Conservation (phyloP, 108 stramenopile genomes). For the Skeletonema costatum region DNA sequence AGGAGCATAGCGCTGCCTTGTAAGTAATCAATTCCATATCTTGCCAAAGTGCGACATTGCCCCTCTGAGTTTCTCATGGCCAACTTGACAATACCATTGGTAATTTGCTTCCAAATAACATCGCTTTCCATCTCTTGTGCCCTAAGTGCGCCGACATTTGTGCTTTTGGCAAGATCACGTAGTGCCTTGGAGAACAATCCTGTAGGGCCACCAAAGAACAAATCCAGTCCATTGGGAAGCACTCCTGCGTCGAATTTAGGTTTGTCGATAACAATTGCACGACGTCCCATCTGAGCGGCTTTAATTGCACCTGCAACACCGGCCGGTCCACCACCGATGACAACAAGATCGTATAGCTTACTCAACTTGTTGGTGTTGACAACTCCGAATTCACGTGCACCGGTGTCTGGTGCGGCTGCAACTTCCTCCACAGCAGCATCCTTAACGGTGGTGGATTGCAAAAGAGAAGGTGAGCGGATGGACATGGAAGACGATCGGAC, state of each 20-base stretch:
- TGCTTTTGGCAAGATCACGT: constrained; percentile 20
- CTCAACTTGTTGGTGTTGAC: constrained; percentile 17
- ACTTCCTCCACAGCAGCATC: neutral
- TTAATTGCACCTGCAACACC: constrained; percentile 70
- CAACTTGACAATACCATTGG: constrained; percentile 6
- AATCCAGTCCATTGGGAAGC: constrained; percentile 14
- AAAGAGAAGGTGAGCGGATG: neutral
- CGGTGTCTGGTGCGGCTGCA: neutral
- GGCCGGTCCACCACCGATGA: constrained; percentile 70
- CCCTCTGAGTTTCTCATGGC: constrained; percentile 29
- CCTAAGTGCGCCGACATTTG: constrained; percentile 1
- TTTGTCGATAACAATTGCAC: constrained; percentile 20
- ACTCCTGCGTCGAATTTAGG: constrained; percentile 28
- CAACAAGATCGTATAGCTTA: constrained; percentile 73
- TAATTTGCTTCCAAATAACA: constrained; percentile 28
- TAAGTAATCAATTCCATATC: constrained; percentile 18
- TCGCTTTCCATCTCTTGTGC: constrained; percentile 14
- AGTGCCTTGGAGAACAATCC: constrained; percentile 37
- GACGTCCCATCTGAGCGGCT: constrained; percentile 21
- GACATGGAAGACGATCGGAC: neutral
- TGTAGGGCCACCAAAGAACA: constrained; percentile 27
- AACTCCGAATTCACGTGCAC: neutral
- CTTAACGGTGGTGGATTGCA: neutral
- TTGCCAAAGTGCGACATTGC: neutral
- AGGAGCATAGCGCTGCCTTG: constrained; percentile 23